Percentiles rank a stretch among this genome's conserved stretches.
Evolutionary conservation across 352 stramenopile genomes (phyloP).

Genomic region (Lagenidium giganteum): DNA sequence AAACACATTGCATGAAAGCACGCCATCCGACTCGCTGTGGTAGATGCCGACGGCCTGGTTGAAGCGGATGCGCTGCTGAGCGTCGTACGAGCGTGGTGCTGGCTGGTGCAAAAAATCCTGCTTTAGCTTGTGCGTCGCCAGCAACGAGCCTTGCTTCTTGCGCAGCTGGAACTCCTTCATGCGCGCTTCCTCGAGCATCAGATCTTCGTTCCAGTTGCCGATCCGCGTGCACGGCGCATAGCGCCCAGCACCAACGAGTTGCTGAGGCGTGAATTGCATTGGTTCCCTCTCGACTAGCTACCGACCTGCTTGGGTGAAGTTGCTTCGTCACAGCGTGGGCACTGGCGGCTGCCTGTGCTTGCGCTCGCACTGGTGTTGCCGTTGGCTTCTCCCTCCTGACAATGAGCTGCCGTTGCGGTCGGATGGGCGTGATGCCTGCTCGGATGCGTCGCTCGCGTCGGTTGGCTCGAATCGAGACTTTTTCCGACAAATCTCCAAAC

Average conservation of each 20-base stretch:
- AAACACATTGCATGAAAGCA: conserved; percentile 73
- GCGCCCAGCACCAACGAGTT: conserved; percentile 77
- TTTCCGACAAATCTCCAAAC: too few relatives aligned
- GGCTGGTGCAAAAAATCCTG: conserved; percentile 67
- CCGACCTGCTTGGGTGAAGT: too few relatives aligned
- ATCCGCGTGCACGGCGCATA: conserved; percentile 79
- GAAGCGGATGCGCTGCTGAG: conserved; percentile 28
- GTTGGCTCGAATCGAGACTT: too few relatives aligned
- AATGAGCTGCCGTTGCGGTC: too few relatives aligned
- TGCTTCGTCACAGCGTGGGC: too few relatives aligned
- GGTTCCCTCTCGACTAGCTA: too few relatives aligned
- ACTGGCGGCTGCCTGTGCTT: too few relatives aligned
- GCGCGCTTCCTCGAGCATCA: conserved; percentile 83
- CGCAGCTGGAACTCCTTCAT: conserved; percentile 82
- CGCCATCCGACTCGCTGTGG: conserved; percentile 42
- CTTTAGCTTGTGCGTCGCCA: conserved; percentile 78
- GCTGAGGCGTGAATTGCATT: conserved; percentile 90
- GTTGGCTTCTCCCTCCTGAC: too few relatives aligned
- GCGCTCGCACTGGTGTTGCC: too few relatives aligned
- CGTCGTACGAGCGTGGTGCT: conserved; percentile 46
- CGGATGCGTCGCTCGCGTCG: too few relatives aligned
- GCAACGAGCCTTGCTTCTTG: conserved; percentile 74
- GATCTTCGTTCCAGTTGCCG: conserved; percentile 88
- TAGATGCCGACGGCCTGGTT: conserved; percentile 54
- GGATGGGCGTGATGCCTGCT: too few relatives aligned